phyloP scores from a whole-genome alignment of 192 early-diverging fungal species.

The Coemansia sp. region DNA sequence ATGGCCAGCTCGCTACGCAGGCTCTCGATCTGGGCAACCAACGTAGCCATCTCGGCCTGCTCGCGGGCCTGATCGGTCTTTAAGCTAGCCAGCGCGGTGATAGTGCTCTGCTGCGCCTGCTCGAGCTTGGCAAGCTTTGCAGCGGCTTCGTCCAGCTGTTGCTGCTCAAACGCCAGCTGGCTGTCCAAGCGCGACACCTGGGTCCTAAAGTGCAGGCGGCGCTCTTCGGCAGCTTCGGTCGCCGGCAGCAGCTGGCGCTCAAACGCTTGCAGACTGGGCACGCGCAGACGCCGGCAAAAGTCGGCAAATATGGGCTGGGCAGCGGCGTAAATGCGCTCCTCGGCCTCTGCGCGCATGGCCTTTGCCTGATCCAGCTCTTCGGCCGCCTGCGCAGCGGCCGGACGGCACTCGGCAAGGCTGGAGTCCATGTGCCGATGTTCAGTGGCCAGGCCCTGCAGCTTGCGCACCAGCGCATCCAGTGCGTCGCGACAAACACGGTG shows the following conservation, averaged over 20 bases:
- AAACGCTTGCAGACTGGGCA: slow-evolving; percentile 81
- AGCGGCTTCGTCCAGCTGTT: slow-evolving; percentile 60
- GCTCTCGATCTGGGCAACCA: slow-evolving; percentile 42
- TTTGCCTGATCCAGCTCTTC: slow-evolving; percentile 48
- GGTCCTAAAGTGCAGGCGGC: slow-evolving; percentile 69
- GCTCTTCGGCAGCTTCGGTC: slow-evolving; percentile 70
- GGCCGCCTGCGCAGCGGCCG: slow-evolving; percentile 20
- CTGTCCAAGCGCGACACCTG: slow-evolving; percentile 74
- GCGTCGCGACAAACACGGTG: slow-evolving; percentile 58
- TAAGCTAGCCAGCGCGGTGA: slow-evolving; percentile 25
- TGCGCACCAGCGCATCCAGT: slow-evolving; percentile 52
- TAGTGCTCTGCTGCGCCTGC: slow-evolving; percentile 47
- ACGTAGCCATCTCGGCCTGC: slow-evolving; percentile 47
- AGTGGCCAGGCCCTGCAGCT: slow-evolving; percentile 57
- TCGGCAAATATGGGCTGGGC: slow-evolving; percentile 71
- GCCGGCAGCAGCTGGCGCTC: slow-evolving; percentile 69
- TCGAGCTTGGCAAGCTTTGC: slow-evolving; percentile 60
- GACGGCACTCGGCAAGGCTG: slow-evolving; percentile 19
- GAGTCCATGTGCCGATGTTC: slow-evolving; percentile 57
- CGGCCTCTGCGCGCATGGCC: slow-evolving; percentile 38
- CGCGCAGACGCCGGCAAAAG: slow-evolving; percentile 73
- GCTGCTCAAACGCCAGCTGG: slow-evolving; percentile 74
- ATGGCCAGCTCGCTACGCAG: slow-evolving; percentile 53
- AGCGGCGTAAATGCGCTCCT: slow-evolving; percentile 48
- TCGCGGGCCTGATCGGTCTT: slow-evolving; percentile 49